Percentiles rank a stretch among this genome's conserved stretches.
Conservation (phyloP, 495 filamentous ascomycete genomes). For the Ramalina intermedia region DNA sequence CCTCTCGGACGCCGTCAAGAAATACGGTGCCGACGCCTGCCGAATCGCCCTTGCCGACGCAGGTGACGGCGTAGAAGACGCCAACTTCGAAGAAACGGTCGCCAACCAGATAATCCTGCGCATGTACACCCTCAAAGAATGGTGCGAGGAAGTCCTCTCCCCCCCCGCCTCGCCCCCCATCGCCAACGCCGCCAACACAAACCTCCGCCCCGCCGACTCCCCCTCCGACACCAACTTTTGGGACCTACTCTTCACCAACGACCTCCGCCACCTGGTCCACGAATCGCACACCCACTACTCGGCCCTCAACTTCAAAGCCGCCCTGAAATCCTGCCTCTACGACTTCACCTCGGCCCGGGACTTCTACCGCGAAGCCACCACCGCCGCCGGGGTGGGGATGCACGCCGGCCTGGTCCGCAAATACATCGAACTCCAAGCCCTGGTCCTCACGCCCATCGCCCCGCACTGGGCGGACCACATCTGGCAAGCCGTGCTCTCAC, state of each 20-base stretch:
- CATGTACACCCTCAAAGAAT: conserved; percentile 74
- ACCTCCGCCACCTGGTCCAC: conserved; percentile 69
- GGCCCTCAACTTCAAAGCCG: conserved; percentile 73
- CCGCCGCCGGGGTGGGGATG: conserved; percentile 62
- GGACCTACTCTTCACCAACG: conserved; percentile 84
- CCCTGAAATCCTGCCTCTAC: conserved; percentile 80
- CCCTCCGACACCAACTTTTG: conserved; percentile 55
- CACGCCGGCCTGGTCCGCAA: conserved; percentile 59
- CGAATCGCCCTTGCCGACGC: conserved; percentile 88
- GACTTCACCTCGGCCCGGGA: conserved; percentile 79
- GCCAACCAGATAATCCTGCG: conserved; percentile 82
- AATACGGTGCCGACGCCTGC: conserved; percentile 88
- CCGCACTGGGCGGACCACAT: conserved; percentile 94
- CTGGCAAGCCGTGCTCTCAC: conserved; percentile 75
- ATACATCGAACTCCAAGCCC: conserved; percentile 79
- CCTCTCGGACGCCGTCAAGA: conserved; percentile 67
- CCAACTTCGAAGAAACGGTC: conserved; percentile 93
- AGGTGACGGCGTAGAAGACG: conserved; percentile 87
- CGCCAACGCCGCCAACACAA: conserved; percentile 36
- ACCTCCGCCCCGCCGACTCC: conserved; percentile 48
- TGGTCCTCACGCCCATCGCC: conserved; percentile 63
- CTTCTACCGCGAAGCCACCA: conserved; percentile 72
- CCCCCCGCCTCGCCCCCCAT: background rate
- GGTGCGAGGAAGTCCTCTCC: conserved; percentile 67
- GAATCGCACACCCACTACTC: conserved; percentile 61